Conservation (phyloP, 768 basidiomycete species). For the Cystobasidium onofrii region DNA sequence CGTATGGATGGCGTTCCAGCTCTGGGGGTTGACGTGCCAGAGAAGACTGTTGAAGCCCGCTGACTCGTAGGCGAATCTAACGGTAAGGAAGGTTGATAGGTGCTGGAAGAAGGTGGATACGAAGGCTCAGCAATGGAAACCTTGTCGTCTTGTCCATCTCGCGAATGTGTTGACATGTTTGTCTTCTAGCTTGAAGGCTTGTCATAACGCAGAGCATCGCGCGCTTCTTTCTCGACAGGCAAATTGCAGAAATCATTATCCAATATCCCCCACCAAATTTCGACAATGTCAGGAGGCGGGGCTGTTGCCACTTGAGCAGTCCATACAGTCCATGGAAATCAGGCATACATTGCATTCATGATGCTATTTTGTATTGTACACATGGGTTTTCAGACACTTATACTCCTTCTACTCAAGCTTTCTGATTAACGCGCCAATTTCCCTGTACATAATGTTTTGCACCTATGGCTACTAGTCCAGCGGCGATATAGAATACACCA, state of each 20-base stretch:
- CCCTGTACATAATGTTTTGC: constrained; percentile 60
- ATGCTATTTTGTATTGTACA: too few species aligned
- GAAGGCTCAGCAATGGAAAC: neutral
- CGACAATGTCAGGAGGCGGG: too few species aligned
- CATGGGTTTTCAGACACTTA: too few species aligned
- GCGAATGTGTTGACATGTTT: neutral
- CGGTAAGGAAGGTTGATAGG: neutral
- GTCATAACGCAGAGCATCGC: neutral
- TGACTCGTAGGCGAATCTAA: neutral
- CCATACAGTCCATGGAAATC: too few species aligned
- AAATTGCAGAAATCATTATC: too few species aligned
- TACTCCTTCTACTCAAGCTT: constrained; percentile 4
- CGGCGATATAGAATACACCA: constrained; percentile 52
- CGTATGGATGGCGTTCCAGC: neutral
- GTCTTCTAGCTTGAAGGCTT: neutral
- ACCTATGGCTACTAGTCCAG: constrained; percentile 58
- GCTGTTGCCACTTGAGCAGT: too few species aligned
- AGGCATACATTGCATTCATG: too few species aligned
- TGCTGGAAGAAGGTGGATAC: neutral
- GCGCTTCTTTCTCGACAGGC: too few species aligned
- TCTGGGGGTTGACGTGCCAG: neutral
- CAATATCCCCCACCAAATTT: too few species aligned
- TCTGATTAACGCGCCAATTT: constrained; percentile 34
- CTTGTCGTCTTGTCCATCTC: neutral
- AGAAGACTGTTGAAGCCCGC: neutral